Conservation (phyloP, 2,329 filamentous ascomycete species). For the Thelonectria blattea region DNA sequence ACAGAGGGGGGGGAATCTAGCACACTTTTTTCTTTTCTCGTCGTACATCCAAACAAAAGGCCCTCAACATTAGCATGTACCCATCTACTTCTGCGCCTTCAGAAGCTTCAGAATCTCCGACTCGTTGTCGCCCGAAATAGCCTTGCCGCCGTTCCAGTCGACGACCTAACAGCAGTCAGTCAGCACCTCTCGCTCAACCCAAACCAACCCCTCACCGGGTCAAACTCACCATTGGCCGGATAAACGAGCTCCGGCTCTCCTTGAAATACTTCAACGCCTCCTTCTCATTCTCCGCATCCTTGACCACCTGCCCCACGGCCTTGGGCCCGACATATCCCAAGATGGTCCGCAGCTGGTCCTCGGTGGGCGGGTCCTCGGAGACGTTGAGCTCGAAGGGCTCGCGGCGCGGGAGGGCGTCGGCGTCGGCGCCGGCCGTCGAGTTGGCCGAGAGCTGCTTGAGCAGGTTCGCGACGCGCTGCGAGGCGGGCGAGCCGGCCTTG, state of each 20-base stretch:
- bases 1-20: slow-evolving; percentile 26
- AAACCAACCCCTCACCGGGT: not conserved
- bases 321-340: slow-evolving; percentile 77
- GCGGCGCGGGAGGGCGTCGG: slow-evolving; percentile 60
- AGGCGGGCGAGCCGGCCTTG: slow-evolving; percentile 75
- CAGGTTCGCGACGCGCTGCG: slow-evolving; percentile 73
- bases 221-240: slow-evolving; percentile 74
- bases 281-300: slow-evolving; percentile 73
- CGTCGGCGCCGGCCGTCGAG: slow-evolving; percentile 67
- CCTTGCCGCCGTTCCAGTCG: slow-evolving; percentile 93
- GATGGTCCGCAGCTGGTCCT: slow-evolving; percentile 82
- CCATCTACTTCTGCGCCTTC: slow-evolving; percentile 55
- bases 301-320: slow-evolving; percentile 67
- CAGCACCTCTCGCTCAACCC: slow-evolving; percentile 4
- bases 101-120: slow-evolving; percentile 89
- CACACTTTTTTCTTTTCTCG: slow-evolving; percentile 17
- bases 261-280: slow-evolving; percentile 84
- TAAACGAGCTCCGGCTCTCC: slow-evolving; percentile 70
- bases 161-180: slow-evolving; percentile 59
- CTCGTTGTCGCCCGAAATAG: slow-evolving; percentile 77
- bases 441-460: slow-evolving; percentile 81
- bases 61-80: not conserved
- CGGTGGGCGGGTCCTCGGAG: slow-evolving; percentile 79
- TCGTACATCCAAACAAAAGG: slow-evolving; percentile 23
- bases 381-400: slow-evolving; percentile 87